phyloP scores from a whole-genome alignment of 106 monocot species.

The Dioscorea zingiberensis region DNA sequence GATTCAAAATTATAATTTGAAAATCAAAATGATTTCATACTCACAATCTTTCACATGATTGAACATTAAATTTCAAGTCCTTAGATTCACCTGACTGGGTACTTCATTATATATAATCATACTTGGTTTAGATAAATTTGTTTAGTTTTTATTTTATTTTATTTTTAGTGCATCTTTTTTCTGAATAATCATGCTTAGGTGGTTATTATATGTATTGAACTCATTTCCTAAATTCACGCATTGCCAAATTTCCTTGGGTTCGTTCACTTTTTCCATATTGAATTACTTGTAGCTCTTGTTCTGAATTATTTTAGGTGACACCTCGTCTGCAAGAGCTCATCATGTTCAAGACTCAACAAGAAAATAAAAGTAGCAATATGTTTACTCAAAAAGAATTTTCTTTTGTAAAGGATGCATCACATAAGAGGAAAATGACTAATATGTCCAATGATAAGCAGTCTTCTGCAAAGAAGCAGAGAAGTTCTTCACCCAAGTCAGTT shows the following conservation, averaged over 20 bases:
- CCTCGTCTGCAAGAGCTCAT: conserved; percentile 78
- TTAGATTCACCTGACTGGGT: no score
- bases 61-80: no score
- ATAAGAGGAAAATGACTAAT: conserved; percentile 67
- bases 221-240: no score
- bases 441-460: conserved; percentile 30
- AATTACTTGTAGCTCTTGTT: neutral
- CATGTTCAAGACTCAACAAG: conserved; percentile 63
- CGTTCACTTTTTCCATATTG: neutral
- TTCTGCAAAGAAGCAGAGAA: conserved; percentile 64
- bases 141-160: no score
- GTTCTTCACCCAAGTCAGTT: conserved; percentile 8
- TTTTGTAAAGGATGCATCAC: conserved; percentile 17
- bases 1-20: no score
- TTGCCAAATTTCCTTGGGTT: neutral
- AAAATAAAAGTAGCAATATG: conserved; percentile 6
- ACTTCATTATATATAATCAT: no score
- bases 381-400: conserved; percentile 31
- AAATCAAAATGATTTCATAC: no score
- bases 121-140: no score
- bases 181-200: no score
- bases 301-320: conserved; percentile 46
- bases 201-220: no score
- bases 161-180: no score
- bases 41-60: no score